A percentile compares a stretch with the other conserved stretches of the same genome.
Conservation (phyloP, 2,329 filamentous ascomycete species). For the Dactylonectria estremocensis region DNA sequence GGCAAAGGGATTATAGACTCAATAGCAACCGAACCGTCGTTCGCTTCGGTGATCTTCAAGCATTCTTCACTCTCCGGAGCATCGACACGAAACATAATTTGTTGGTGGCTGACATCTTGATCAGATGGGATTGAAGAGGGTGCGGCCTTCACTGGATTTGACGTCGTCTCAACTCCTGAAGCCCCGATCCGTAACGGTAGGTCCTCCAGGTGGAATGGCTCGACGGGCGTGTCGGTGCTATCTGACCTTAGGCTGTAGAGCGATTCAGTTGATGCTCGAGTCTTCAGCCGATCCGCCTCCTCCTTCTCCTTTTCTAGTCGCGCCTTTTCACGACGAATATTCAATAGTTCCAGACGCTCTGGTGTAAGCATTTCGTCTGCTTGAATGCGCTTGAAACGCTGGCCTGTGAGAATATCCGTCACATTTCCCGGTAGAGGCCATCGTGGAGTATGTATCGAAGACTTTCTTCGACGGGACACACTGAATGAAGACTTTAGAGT, state of each 20-base stretch:
- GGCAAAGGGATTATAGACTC: conserved; percentile 23
- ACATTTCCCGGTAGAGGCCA: conserved; percentile 72
- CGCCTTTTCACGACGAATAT: conserved; percentile 52
- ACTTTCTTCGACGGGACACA: conserved; percentile 32
- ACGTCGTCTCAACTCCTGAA: conserved; percentile 45
- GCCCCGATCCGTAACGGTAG: conserved; percentile 60
- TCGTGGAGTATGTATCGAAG: conserved; percentile 52
- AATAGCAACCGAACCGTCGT: neutral
- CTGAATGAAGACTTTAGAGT: conserved; percentile 18
- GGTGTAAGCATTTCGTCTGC: conserved; percentile 73
- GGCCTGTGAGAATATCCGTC: conserved; percentile 69
- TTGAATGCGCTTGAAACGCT: conserved; percentile 69
- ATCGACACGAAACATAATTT: conserved; percentile 40
- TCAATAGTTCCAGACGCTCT: conserved; percentile 64
- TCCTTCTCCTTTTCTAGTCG: conserved; percentile 43
- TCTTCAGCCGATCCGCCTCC: conserved; percentile 34
- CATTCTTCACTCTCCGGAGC: conserved; percentile 15
- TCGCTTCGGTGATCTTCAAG: conserved; percentile 26
- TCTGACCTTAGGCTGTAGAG: conserved; percentile 42
- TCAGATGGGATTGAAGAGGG: conserved; percentile 28
- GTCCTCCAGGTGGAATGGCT: conserved; percentile 66
- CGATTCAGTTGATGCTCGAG: conserved; percentile 46
- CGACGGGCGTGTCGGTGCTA: conserved; percentile 57
- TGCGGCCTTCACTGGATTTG: conserved; percentile 26
- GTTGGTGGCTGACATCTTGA: conserved; percentile 44